phyloP scores from a whole-genome alignment of 441 rosid species.

The Rhodomyrtus psidioides region DNA sequence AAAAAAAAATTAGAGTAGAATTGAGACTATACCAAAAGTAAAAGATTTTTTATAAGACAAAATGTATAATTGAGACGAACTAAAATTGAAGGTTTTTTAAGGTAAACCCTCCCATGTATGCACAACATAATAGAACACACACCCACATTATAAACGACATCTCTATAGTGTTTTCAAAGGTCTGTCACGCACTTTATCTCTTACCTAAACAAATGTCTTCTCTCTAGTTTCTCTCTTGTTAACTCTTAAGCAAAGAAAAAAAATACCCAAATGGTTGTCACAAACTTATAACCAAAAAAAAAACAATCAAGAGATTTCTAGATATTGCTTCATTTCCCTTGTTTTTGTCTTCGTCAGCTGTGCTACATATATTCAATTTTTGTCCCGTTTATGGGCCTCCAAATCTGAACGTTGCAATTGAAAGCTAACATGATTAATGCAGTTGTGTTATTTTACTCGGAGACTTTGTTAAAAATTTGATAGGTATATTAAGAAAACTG shows the following conservation, averaged over 20 bases:
- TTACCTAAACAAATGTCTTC: neutral
- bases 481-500: neutral
- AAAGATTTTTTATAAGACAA: too few relatives aligned
- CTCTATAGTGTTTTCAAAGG: neutral
- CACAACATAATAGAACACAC: neutral
- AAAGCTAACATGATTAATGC: neutral
- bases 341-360: neutral
- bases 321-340: neutral
- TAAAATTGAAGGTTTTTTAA: too few relatives aligned
- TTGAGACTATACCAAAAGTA: too few relatives aligned
- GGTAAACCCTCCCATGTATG: neutral
- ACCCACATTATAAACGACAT: neutral
- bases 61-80: too few relatives aligned
- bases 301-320: neutral
- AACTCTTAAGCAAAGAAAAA: neutral
- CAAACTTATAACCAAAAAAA: neutral
- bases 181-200: neutral
- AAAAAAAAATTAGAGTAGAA: too few relatives aligned
- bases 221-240: neutral
- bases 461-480: neutral
- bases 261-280: neutral
- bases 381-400: neutral
- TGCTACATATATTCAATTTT: neutral
- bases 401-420: neutral
- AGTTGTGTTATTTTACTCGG: neutral